These are phyloP conservation scores for Cutaneotrichosporon spelunceum DNA, from an alignment of 1,284 basidiomycete genomes.

Conservation along the genomic window DNA sequence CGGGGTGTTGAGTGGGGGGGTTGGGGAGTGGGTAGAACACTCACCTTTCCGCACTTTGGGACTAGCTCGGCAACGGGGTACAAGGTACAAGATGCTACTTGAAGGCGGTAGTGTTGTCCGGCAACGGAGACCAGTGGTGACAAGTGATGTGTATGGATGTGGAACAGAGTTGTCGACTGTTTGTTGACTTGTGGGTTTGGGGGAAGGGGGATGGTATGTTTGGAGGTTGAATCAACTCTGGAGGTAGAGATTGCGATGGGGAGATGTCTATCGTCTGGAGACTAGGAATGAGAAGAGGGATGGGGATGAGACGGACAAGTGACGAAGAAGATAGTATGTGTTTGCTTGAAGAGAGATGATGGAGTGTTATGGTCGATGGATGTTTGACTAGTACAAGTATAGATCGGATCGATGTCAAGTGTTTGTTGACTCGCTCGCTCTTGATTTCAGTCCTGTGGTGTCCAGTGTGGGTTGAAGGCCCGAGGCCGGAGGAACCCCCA, in stretches of 20 bases:
- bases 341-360: no score
- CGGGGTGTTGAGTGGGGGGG: background rate
- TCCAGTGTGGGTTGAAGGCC: no score
- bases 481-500: no score
- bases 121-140: background rate
- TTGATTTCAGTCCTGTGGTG: no score
- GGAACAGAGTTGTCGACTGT: background rate
- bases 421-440: no score
- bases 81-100: background rate
- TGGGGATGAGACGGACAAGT: no score
- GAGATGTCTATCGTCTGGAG: no score
- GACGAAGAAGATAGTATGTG: no score
- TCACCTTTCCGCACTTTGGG: background rate
- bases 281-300: no score
- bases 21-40: background rate
- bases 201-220: conserved; percentile 1
- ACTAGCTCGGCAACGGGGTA: background rate
- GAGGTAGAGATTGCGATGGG: background rate
- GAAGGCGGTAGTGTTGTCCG: background rate
- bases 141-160: conserved; percentile 1
- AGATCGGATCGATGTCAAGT: no score
- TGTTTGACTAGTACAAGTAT: no score
- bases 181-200: background rate
- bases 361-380: no score
- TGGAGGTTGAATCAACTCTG: background rate